These are phyloP conservation scores for Microthyrium microscopicum DNA, from an alignment of 2,329 filamentous ascomycete species.

Conservation along the genomic window DNA sequence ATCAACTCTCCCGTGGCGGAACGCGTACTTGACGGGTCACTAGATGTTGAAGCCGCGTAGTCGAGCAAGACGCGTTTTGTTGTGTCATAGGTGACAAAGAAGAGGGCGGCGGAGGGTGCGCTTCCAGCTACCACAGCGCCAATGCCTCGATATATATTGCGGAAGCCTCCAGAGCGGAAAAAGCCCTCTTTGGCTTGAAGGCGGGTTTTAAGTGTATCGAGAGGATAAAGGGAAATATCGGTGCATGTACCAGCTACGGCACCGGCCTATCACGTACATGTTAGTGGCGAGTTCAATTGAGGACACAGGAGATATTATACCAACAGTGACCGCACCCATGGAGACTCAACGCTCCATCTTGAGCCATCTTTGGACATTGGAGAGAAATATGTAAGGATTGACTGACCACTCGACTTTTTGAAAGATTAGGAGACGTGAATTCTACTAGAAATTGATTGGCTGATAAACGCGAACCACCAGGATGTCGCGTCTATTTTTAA, in stretches of 20 bases:
- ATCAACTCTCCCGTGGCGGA: conserved; percentile 4
- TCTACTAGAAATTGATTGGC: background rate
- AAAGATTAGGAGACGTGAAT: background rate
- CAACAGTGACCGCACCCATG: conserved; percentile 30
- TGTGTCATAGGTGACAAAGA: conserved; percentile 89
- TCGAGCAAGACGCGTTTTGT: conserved; percentile 32
- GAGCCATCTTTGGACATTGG: conserved; percentile 8
- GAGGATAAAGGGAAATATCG: conserved; percentile 89
- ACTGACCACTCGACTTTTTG: background rate
- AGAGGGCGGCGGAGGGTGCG: conserved; percentile 84
- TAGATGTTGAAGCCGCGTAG: background rate
- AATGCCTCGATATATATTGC: conserved; percentile 82
- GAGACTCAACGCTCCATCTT: conserved; percentile 28
- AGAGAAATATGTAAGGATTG: conserved; percentile 8
- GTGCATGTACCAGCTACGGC: conserved; percentile 88
- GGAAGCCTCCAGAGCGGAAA: conserved; percentile 71
- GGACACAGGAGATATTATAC: conserved; percentile 16
- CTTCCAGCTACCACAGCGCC: conserved; percentile 81
- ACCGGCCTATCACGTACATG: conserved; percentile 43
- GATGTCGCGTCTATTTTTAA: background rate
- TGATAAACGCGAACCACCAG: background rate
- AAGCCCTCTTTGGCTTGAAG: conserved; percentile 72
- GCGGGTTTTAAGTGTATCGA: conserved; percentile 97
- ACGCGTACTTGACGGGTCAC: conserved; percentile 4
- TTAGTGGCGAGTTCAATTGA: conserved; percentile 7